phyloP scores from a whole-genome alignment of 225 moss, liverwort and hornwort species.

The Polytrichum commune region DNA sequence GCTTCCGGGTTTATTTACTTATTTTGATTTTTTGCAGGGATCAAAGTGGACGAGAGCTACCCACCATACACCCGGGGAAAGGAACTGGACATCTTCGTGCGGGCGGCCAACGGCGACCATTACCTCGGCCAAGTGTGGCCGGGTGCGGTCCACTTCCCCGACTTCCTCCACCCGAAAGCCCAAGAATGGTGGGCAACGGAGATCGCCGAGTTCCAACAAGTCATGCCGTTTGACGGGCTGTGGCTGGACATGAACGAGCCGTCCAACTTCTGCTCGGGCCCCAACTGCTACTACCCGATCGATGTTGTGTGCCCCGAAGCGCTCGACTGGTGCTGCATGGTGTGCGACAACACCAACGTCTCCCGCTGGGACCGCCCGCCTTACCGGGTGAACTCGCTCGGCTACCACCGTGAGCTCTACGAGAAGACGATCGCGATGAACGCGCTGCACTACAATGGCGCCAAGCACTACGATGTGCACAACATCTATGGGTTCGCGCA shows the following conservation, averaged over 20 bases:
- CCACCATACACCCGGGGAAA: constrained; percentile 47
- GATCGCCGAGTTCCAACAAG: constrained; percentile 50
- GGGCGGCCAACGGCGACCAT: constrained; percentile 36
- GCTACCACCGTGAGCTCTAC: constrained; percentile 30
- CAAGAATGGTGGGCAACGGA: constrained; percentile 58
- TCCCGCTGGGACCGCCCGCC: constrained; percentile 73
- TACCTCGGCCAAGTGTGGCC: constrained; percentile 85
- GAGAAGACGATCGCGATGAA: constrained; percentile 53
- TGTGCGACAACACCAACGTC: constrained; percentile 56
- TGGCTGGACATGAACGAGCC: constrained; percentile 98
- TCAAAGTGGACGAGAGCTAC: constrained; percentile 51
- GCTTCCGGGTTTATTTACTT: no score
- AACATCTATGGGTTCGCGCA: constrained; percentile 74
- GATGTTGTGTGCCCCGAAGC: constrained; percentile 49
- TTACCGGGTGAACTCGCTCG: constrained; percentile 43
- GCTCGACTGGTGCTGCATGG: constrained; percentile 59
- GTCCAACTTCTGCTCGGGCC: constrained; percentile 76
- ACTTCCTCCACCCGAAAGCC: constrained; percentile 70
- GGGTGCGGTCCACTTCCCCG: constrained; percentile 65
- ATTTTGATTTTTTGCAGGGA: constrained; percentile 17
- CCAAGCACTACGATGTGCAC: constrained; percentile 75
- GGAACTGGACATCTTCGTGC: constrained; percentile 60
- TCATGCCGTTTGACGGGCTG: constrained; percentile 69
- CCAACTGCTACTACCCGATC: constrained; percentile 44
- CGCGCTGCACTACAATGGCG: constrained; percentile 53